Base-by-base conservation (phyloP, 2,329 filamentous ascomycete genomes). In the Plectosphaerella cucumerina region DNA sequence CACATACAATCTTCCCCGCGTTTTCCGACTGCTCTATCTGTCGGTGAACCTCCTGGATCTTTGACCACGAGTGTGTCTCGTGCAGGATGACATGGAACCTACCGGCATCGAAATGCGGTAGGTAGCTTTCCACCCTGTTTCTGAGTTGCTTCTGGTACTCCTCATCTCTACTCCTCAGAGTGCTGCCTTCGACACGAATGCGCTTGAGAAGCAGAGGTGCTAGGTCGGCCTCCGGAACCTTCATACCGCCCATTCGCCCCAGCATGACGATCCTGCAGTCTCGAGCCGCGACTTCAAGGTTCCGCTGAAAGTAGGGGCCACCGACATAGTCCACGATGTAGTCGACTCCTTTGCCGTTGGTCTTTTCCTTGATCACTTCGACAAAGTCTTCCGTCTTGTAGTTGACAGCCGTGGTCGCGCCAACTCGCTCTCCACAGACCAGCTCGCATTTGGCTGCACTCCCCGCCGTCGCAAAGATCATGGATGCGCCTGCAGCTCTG, bases 271-370 rank as follows among this genome's bases (percentile, higher is more conserved):
- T 87, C 12, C 80, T 78, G 2, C 82, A 87, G 64, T 97, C 93
- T 42, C 73, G 75, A 0, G 89, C 91, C 1, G 88, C 84, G 9
- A 81, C 87, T 23, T 88, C 78, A 33, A 97, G 68, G 65, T 97
- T 95, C 56, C 82, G 78, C 62, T 86, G 81, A 65, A 97, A 95
- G 67, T 95, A 93, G 42, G 72, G 74, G 17, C 82, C 87, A 9
- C 91, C 92, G 31, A 96, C 76, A 66, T 90, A 96, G 65, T 97
- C 93, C 33, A 97, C 78, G 42, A 96, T 89, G 52, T 93, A 72
- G 65, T 97, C 89, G 1, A 95, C 90, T 21, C 92, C 93, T 60
- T 84, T 84, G 4, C 86, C 87, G 47, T 78, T 78, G 0, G 91
- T 96, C 3, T 75, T 81, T 55, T 86, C 81, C 48, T 86, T 73